Conservation (phyloP, 2,329 filamentous ascomycete species). For the Fragosphaeria purpurea region DNA sequence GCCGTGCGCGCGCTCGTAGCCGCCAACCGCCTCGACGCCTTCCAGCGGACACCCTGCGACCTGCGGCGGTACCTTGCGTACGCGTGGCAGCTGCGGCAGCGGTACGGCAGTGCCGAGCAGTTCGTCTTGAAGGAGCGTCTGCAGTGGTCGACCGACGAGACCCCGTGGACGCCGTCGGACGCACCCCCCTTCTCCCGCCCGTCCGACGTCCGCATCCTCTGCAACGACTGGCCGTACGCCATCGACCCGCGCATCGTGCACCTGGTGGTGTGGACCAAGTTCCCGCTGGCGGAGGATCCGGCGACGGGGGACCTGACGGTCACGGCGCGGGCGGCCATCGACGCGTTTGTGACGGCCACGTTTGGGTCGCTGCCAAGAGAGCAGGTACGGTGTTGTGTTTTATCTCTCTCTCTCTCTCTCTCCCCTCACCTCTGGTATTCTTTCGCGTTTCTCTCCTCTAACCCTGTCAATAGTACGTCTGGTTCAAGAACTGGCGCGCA, state of each 20-base stretch:
- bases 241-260: slow-evolving; percentile 70
- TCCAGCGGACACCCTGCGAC: slow-evolving; percentile 67
- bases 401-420: neutral
- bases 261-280: slow-evolving; percentile 89
- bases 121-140: slow-evolving; percentile 66
- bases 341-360: slow-evolving; percentile 56
- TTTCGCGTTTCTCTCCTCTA: slow-evolving; percentile 3
- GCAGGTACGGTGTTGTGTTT: slow-evolving; percentile 34
- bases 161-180: slow-evolving; percentile 17
- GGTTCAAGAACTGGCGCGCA: slow-evolving; percentile 84
- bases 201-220: slow-evolving; percentile 61
- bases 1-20: slow-evolving; percentile 53
- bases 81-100: slow-evolving; percentile 49
- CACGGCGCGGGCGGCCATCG: slow-evolving; percentile 52
- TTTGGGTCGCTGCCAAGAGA: slow-evolving; percentile 50
- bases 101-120: slow-evolving; percentile 66
- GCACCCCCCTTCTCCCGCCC: slow-evolving; percentile 30
- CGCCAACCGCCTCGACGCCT: slow-evolving; percentile 60
- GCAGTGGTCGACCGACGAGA: slow-evolving; percentile 48
- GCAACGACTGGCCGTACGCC: slow-evolving; percentile 93
- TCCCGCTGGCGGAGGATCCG: slow-evolving; percentile 60
- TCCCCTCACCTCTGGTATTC: too few relatives aligned
- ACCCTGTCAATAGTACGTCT: slow-evolving; percentile 36
- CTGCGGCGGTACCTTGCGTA: slow-evolving; percentile 69
- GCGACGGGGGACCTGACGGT: slow-evolving; percentile 57